Base-by-base conservation (phyloP, 805 yeast genomes). In the Wickerhamomyces alni region DNA sequence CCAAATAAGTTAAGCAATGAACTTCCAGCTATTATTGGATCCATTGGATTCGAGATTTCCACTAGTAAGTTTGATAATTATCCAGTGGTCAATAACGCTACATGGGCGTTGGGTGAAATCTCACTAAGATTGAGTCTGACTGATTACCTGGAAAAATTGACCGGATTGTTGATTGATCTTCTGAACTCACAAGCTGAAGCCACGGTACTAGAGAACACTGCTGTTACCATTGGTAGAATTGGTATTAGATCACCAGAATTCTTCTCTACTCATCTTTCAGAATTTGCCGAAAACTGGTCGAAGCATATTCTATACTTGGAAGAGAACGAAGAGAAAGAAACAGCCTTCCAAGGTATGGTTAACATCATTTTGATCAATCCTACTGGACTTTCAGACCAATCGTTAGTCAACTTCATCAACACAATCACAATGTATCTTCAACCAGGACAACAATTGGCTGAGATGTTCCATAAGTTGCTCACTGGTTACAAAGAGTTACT, bases 91-190 rank as follows among this genome's bases (percentile, higher is more conserved):
- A 86, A 85, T 61, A 93, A 93, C 60, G 93, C 98, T 1, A 79
- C 87, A 36, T 93, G 99, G 99, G 77, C 96, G 2, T 64, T 85
- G 12, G 98, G 99, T 33, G 95, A 93, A 58, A 77, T 93, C 24
- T 71, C 87, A 4, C 67, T 88, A 53, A 74, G 85, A 40, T 65
- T 68, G 1, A 67, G 69, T 30, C 50, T 81, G 45, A 63, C 63
- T 32, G 79, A 77, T 13, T 82, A 73, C 52, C 58, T 81, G 33
- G 62, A 59, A 29, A 77, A 77, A 44, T 60, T 83, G 46, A 66
- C 80, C 44, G 69, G 66, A 32, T 59, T 79, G 17, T 60, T 86
- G 40, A 74, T 82, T 13, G 78, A 80, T 8, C 69, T 82, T n/a
- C 58, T 86, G 35, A 68, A 73, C 44, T 64, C 76, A 39, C 76